Conservation (phyloP, 768 basidiomycete species). For the Lanmaoa rubissima region DNA sequence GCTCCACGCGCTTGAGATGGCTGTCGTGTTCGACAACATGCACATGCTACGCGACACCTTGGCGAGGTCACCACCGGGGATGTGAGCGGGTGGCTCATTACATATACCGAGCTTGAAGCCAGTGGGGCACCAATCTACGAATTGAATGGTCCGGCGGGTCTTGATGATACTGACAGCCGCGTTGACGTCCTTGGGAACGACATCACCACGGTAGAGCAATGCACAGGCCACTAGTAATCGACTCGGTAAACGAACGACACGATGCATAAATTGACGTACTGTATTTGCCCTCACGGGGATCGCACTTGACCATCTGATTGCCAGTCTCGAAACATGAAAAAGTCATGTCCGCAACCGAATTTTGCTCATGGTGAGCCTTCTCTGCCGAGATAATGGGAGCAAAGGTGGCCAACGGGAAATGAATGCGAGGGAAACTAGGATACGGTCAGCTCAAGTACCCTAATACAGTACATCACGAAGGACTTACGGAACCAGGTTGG, state of each 20-base stretch:
- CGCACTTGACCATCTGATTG: slow-evolving; percentile 81
- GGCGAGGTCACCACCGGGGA: slow-evolving; percentile 75
- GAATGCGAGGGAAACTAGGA: slow-evolving; percentile 90
- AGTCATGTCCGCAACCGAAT: slow-evolving; percentile 98
- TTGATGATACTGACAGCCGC: slow-evolving; percentile 72
- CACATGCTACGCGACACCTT: slow-evolving; percentile 74
- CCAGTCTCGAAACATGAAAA: slow-evolving; percentile 81
- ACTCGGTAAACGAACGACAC: background rate
- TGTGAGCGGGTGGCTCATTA: slow-evolving; percentile 73
- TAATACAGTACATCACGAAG: background rate
- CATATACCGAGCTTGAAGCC: slow-evolving; percentile 80
- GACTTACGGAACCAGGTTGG: slow-evolving; percentile 93
- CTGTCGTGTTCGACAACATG: slow-evolving; percentile 75
- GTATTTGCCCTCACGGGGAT: slow-evolving; percentile 78
- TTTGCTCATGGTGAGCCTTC: slow-evolving; percentile 95
- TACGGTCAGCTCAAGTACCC: background rate
- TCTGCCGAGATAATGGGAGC: slow-evolving; percentile 93
- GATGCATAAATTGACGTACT: slow-evolving; percentile 36
- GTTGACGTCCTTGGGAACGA: slow-evolving; percentile 77
- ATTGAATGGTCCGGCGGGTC: slow-evolving; percentile 77
- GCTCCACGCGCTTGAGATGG: slow-evolving; percentile 74
- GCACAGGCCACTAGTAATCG: slow-evolving; percentile 57
- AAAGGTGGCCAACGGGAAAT: slow-evolving; percentile 97
- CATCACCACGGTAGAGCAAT: slow-evolving; percentile 71
- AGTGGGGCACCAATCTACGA: slow-evolving; percentile 78